Base-by-base conservation (phyloP, 2,329 filamentous ascomycete species). In the Huntiella savannae region DNA sequence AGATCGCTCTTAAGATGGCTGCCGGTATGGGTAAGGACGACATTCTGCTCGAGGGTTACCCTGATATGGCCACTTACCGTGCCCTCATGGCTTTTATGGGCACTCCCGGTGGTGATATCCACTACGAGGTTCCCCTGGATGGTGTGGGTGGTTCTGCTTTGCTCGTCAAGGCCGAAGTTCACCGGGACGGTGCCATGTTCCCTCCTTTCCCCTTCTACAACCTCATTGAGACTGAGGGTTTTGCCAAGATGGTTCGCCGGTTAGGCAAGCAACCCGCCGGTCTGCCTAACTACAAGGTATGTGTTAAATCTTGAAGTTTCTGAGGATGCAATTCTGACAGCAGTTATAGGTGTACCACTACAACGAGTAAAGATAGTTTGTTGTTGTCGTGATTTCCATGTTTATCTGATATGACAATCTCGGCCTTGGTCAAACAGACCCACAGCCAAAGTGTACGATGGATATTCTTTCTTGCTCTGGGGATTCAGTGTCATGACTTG, bases 141-240 rank as follows among this genome's bases (percentile, higher is more conserved):
- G 91, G 91, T 43, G 91, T 98, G 3, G 91, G 91, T 47, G 91
- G 91, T 33, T 92, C 88, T 1, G 83, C 87, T 1, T 66, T 98
- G 52, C 66, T 98, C 56, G 91, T 98, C 50, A 95, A 94, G 66
- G 91, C 87, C 1, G 87, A 96, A 50, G 91, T 98, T 17, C 91
- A 98, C 60, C 77, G 91, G 19, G 91, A 98, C 57, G 91, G 91
- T 15, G 88, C 91, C 59, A 98, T 96, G 88, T 98, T 98, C 65
- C 91, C 91, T 13, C 75, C 91, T 0, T 98, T 98, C 59, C 65
- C 88, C 3, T 98, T 98, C 59, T 96, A 95, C 59, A 82, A 98
- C 62, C 69, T 98, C 50, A 92, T 98, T 51, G 91, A 98, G 68
- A 96, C 91, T 0, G 91, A 98, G 58, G 91, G 91, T 0, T 98